These are phyloP conservation scores for Rutidosis leptorrhynchoides DNA, from an alignment of 129 eudicot genomes.

Conservation along the genomic window DNA sequence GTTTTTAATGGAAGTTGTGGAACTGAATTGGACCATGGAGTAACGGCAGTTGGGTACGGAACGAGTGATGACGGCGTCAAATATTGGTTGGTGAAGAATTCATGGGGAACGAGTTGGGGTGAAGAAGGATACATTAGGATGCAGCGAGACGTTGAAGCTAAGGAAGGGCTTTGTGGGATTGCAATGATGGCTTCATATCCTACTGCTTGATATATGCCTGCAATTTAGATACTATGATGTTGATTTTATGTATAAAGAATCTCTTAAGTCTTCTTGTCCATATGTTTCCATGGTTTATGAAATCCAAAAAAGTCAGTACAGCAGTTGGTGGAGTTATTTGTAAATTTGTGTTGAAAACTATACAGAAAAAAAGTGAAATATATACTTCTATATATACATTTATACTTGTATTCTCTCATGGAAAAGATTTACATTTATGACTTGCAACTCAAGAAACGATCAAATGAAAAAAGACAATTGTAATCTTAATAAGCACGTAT, in stretches of 20 bases:
- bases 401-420: too few species aligned
- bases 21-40: slow-evolving; percentile 19
- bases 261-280: background rate
- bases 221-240: background rate
- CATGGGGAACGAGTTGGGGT: slow-evolving; percentile 22
- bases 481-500: too few species aligned
- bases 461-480: too few species aligned
- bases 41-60: slow-evolving; percentile 14
- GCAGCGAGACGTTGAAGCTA: slow-evolving; percentile 24
- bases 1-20: slow-evolving; percentile 22
- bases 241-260: background rate
- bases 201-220: background rate
- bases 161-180: slow-evolving; percentile 27
- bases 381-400: too few species aligned
- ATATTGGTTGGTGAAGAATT: slow-evolving; percentile 21
- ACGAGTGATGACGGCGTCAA: slow-evolving; percentile 3
- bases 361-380: too few species aligned
- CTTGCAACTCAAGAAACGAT: too few species aligned
- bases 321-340: background rate
- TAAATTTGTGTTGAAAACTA: too few species aligned
- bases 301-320: background rate
- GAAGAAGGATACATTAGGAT: slow-evolving; percentile 27
- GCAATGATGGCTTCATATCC: slow-evolving; percentile 27
- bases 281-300: background rate
- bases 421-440: too few species aligned